Evolutionary conservation across 768 basidiomycete genomes (phyloP).

Genomic region (Pleurotus cornucopiae): DNA sequence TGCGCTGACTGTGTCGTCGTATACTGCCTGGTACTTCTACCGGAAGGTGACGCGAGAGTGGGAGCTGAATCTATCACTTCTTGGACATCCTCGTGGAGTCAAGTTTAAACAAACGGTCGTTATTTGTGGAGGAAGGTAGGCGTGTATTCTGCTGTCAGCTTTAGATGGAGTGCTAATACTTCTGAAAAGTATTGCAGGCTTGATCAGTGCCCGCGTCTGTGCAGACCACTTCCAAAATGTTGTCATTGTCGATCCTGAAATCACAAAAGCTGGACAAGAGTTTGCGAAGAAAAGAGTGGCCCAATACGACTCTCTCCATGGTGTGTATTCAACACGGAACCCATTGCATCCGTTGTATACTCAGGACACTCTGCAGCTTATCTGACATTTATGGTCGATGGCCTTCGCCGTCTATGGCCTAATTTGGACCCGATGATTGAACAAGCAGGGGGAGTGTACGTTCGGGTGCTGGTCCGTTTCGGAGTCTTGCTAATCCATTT

Average conservation of each 20-base stretch:
- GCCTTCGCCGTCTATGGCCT: slow-evolving; percentile 16
- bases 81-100: background rate
- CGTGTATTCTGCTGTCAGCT: background rate
- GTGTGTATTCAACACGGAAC: background rate
- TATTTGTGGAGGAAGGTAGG: slow-evolving; percentile 22
- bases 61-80: background rate
- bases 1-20: background rate
- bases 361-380: slow-evolving; percentile 1
- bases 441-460: slow-evolving; percentile 14
- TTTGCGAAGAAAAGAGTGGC: slow-evolving; percentile 12
- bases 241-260: slow-evolving; percentile 21
- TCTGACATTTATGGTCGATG: slow-evolving; percentile 10
- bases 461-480: background rate
- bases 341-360: background rate
- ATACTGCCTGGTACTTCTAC: background rate
- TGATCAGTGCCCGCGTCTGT: slow-evolving; percentile 21
- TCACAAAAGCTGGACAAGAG: slow-evolving; percentile 7
- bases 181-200: slow-evolving; percentile 19
- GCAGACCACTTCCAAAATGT: slow-evolving; percentile 24
- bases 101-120: slow-evolving; percentile 13
- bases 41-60: background rate
- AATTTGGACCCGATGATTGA: slow-evolving; percentile 14
- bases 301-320: slow-evolving; percentile 13
- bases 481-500: background rate
- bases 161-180: background rate